Evolutionary conservation across 306 rosid species (phyloP), one percentile per base, ranked within the genome.

Genomic region (Sicyos edulis): DNA sequence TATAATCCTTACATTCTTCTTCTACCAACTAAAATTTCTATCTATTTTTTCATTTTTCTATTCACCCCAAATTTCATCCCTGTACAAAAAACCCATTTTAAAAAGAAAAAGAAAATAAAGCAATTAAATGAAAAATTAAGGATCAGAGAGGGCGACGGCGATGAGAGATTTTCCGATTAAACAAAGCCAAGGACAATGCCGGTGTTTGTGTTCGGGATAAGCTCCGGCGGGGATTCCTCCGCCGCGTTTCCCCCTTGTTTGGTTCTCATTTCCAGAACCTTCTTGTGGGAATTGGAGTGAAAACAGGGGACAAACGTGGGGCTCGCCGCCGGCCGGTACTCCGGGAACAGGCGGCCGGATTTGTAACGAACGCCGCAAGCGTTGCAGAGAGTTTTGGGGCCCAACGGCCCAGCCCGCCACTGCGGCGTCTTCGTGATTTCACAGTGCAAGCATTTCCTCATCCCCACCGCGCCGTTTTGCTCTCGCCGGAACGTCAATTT

Each of bases 381-480:
- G 58, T 93, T 93, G 82, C 99, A 93, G 1, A 93, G 91, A 63
- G 97, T 91, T 86, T 93, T 93, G 0, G 97, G 99, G 65, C 96
- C 97, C 88, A 91, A 79, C 50, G 99, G 99, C 7, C 99, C 99
- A 14, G 99, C 99, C 79, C 99, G 81, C 99, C 99, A 93, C 68
- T 93, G 96, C 29, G 97, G 99, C 26, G 97, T 93, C 88, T 93
- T 93, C 12, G 96, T 93, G 57, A 93, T 87, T 85, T 93, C 98
- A 74, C 98, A 93, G 79, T 93, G 98, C 90, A 87, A 81, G 54
- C 98, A 93, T 83, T 90, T 93, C 86, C 98, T n/a, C n/a, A n/a
- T n/a, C n/a, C n/a, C n/a, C n/a, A n/a, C n/a, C n/a, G n/a, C n/a
- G 0, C 54, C 82, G 40, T 74, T 81, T 7, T 86, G 91, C 24